Percentiles rank a stretch among this genome's conserved stretches.
Conservation (phyloP, 2,329 filamentous ascomycete genomes). For the Lizonia empirigonia region DNA sequence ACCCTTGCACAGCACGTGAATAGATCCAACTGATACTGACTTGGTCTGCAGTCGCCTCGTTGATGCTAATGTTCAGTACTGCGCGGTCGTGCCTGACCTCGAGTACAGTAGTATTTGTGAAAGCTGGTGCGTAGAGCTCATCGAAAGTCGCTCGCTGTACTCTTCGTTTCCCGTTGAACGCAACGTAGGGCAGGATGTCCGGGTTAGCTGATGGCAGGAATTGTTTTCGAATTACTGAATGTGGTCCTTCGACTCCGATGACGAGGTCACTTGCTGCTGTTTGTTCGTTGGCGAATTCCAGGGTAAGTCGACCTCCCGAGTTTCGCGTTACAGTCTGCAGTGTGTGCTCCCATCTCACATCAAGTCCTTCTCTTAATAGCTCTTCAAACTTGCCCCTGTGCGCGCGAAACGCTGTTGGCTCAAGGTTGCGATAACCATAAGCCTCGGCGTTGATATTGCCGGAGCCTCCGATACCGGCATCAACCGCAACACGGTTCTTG, state of each 20-base stretch:
- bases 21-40: conserved; percentile 50
- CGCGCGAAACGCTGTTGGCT: conserved; percentile 38
- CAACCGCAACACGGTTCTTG: conserved; percentile 39
- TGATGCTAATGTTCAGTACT: conserved; percentile 44
- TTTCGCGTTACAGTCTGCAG: conserved; percentile 22
- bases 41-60: conserved; percentile 24
- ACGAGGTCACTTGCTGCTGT: conserved; percentile 25
- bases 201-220: conserved; percentile 32
- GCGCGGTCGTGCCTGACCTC: conserved; percentile 27
- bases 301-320: background rate
- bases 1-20: conserved; percentile 41
- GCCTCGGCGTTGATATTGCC: conserved; percentile 24
- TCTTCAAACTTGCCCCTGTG: conserved; percentile 46
- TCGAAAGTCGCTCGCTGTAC: conserved; percentile 31
- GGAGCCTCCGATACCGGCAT: conserved; percentile 31
- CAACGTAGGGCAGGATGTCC: conserved; percentile 46
- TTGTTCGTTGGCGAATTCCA: conserved; percentile 22
- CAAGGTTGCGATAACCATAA: conserved; percentile 4
- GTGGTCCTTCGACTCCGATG: conserved; percentile 48
- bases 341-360: conserved; percentile 43
- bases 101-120: conserved; percentile 29
- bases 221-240: conserved; percentile 42
- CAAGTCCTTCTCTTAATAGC: conserved; percentile 44
- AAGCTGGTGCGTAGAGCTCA: conserved; percentile 15
- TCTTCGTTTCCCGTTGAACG: conserved; percentile 37